These are phyloP conservation scores for Sphagnum tenellum DNA, from an alignment of 225 moss, liverwort and hornwort species.

Conservation along the genomic window DNA sequence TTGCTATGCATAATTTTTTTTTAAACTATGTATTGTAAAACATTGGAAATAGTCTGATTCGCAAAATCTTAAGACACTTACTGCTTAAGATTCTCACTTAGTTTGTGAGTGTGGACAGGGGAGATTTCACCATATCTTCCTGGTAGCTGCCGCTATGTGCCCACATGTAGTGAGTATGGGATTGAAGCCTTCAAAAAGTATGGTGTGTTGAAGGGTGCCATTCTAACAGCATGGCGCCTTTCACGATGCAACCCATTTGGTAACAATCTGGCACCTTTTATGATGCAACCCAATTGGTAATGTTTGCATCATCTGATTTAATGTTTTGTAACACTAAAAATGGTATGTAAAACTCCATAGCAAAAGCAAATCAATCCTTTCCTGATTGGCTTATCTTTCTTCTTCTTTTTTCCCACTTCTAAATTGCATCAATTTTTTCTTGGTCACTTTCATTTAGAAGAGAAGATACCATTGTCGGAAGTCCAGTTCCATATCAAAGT, in stretches of 20 bases:
- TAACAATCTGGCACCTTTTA: constrained; percentile 6
- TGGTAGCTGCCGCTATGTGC: constrained; percentile 86
- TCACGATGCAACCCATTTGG: constrained; percentile 86
- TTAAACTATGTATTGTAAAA: neutral
- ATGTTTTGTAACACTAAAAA: neutral
- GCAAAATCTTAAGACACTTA: neutral
- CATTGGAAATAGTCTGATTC: no score
- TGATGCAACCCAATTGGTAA: neutral
- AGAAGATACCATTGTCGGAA: neutral
- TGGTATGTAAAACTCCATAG: neutral
- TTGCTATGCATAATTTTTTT: neutral
- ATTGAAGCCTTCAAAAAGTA: constrained; percentile 85
- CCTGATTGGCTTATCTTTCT: neutral
- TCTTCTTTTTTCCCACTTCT: neutral
- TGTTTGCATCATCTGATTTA: neutral
- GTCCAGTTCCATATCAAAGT: neutral
- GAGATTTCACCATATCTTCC: constrained; percentile 77
- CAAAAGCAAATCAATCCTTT: no score
- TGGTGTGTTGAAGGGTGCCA: constrained; percentile 68
- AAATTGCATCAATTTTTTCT: neutral
- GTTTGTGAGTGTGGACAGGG: constrained; percentile 26
- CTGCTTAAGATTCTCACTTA: neutral
- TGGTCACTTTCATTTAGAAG: neutral
- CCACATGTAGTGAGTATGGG: constrained; percentile 92
- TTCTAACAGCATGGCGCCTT: constrained; percentile 73